Evolutionary conservation across 2,329 filamentous ascomycete genomes (phyloP), one percentile per base, ranked within the genome.

Genomic region (Curvularia hawaiiensis): DNA sequence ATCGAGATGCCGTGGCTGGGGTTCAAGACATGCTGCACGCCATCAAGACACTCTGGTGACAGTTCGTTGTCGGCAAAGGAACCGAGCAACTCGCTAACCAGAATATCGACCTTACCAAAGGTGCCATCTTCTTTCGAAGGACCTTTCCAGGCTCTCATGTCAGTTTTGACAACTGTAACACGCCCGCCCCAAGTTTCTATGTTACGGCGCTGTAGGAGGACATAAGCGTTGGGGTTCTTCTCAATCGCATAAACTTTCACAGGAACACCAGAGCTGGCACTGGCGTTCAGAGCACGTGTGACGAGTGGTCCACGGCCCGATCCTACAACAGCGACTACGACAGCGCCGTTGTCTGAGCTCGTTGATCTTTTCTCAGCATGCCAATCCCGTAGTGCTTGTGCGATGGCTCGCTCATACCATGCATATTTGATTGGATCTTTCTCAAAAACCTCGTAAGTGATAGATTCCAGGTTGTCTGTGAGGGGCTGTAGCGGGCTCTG

Each of bases 401-500:
- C 85, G 55, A 96, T 89, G 14, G 95, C 95, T 45, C 84, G 83
- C 75, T 98, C 92, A 73, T 99, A 99, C 83, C 94, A 96, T 63
- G 92, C 88, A 74, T 99, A 99, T 78, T 99, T 99, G 78, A 99
- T 90, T 0, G 95, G 95, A 63, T 99, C 96, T 66, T 96, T 96
- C 75, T 99, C 95, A 70, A 99, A 99, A 2, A 98, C 94, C 74
- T 99, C 95, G 75, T 99, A 99, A 0, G 95, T 99, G 41, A 96
- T 90, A 46, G 92, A 97, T 75, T 99, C 96, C 14, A 99, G 83
- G 67, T 99, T 99, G 76, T 99, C 95, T 0, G 94, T 94, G 14
- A 99, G 83, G 0, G 95, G 95, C 75, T 99, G 96, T 40, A 99
- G 82, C 2, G 95, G 95, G 2, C 93, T 93, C 75, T 99, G 95